Evolutionary conservation across 352 stramenopile genomes (phyloP).

Genomic region (Phytophthora pluvialis): DNA sequence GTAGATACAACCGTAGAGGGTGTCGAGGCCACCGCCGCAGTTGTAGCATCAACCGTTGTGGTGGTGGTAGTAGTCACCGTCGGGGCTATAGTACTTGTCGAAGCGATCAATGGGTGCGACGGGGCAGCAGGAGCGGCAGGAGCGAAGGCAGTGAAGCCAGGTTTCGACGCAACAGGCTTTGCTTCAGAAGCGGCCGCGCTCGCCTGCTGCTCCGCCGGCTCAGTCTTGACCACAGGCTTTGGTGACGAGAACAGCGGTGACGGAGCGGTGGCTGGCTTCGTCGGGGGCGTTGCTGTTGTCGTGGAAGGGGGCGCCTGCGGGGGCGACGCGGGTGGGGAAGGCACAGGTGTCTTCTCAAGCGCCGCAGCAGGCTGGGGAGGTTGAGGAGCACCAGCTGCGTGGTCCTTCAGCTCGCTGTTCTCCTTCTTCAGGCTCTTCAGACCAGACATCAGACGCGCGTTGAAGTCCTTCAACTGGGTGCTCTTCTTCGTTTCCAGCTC

Average conservation of each 20-base stretch:
- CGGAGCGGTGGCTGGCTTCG: slow-evolving; percentile 25
- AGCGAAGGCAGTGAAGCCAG: slow-evolving; percentile 7
- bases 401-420: slow-evolving; percentile 73
- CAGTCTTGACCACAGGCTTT: slow-evolving; percentile 21
- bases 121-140: slow-evolving; percentile 15
- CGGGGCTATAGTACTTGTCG: slow-evolving; percentile 17
- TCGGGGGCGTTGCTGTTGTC: slow-evolving; percentile 17
- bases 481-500: slow-evolving; percentile 75
- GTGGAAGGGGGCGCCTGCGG: slow-evolving; percentile 20
- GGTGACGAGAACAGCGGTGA: slow-evolving; percentile 30
- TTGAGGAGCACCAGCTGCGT: slow-evolving; percentile 33
- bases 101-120: slow-evolving; percentile 18
- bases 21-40: slow-evolving; percentile 9
- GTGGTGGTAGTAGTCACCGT: slow-evolving; percentile 28
- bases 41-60: slow-evolving; percentile 7
- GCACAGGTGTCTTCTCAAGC: slow-evolving; percentile 28
- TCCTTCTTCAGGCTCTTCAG: slow-evolving; percentile 80
- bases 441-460: slow-evolving; percentile 67
- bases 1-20: slow-evolving; percentile 16
- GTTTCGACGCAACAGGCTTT: slow-evolving; percentile 21
- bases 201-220: slow-evolving; percentile 15
- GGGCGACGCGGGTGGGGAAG: slow-evolving; percentile 27
- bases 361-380: slow-evolving; percentile 14
- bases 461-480: slow-evolving; percentile 78
- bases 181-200: slow-evolving; percentile 20